These are phyloP conservation scores for Stachybotrys chartarum DNA, from an alignment of 2,329 filamentous ascomycete species.

Conservation along the genomic window DNA sequence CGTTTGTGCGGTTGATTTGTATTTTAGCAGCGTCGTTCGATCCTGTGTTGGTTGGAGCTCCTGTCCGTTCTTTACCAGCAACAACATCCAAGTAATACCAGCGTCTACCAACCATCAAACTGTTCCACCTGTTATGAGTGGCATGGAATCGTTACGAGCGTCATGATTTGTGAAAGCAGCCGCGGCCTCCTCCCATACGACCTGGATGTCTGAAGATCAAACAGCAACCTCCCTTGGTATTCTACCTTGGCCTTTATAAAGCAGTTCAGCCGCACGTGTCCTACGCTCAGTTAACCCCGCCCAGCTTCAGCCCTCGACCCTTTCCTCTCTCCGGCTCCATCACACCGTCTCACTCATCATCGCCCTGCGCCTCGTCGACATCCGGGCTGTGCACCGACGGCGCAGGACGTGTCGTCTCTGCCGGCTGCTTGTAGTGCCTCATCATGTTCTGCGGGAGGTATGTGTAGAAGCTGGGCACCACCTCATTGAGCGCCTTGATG, in stretches of 20 bases:
- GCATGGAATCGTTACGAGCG: no score
- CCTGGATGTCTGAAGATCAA: no score
- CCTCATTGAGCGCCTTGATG: slow-evolving; percentile 48
- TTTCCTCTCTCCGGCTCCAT: neutral
- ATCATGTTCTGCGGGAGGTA: slow-evolving; percentile 65
- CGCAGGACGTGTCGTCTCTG: slow-evolving; percentile 33
- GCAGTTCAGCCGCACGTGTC: neutral
- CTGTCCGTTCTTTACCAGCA: neutral
- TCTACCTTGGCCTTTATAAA: no score
- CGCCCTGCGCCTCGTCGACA: slow-evolving; percentile 11
- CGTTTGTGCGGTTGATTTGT: neutral
- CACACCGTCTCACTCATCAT: neutral
- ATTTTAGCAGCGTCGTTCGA: neutral
- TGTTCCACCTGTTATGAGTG: no score
- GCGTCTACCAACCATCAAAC: neutral
- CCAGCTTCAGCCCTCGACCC: neutral
- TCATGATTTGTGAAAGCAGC: no score
- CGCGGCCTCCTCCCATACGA: no score
- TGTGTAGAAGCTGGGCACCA: slow-evolving; percentile 56
- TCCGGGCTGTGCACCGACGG: slow-evolving; percentile 32
- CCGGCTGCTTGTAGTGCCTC: slow-evolving; percentile 55
- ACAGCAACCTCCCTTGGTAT: no score
- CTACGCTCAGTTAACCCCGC: neutral
- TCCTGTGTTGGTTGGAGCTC: neutral
- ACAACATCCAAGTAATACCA: neutral